Evolutionary conservation across 108 stramenopile genomes (phyloP), one percentile per base, ranked within the genome.

Genomic region (Fragilaria radians): DNA sequence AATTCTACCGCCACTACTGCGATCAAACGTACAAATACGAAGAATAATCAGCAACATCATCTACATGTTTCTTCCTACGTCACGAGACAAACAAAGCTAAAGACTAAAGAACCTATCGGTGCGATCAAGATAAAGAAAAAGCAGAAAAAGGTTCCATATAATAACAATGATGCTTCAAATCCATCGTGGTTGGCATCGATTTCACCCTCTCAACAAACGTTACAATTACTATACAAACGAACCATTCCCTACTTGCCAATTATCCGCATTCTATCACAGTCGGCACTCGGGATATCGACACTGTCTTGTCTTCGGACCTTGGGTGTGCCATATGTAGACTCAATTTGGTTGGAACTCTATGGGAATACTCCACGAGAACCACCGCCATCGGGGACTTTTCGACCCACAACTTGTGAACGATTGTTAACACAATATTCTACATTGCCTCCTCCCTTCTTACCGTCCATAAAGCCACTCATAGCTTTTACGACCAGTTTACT

Each of bases 381-480:
- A 25, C n/a, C 52, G 58, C 24, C 26, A 21, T 23, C 67, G 61
- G 1, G 59, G 54, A 46, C 5, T 46, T 3, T 21, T 74, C 32
- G 79, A 84, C 52, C 42, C 60, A 11, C 36, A 63, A 21, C 32
- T 84, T n/a, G 76, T 79, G 1, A 68, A 67, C 25, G 66, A 72
- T 11, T 32, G 79, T 33, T 42, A 73, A 3, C 72, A n/a, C 24
- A 49, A 25, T 24, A 28, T 18, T 36, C 55, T 21, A 61, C 68
- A 34, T 22, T 85, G 17, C 84, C 84, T 3, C 76, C 80, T 0
- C 48, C 45, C 9, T 51, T 59, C 59, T 46, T 85, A 23, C 84
- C 84, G 11, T 69, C 78, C 3, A 48, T 70, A 9, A 52, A 64
- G 26, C 75, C 80, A 14, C 45, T 85, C 1, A 34, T 85, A 28